A percentile compares a stretch with the other conserved stretches of the same genome.
Conservation (phyloP, 306 rosid species). For the Cyclanthera cordifolia region DNA sequence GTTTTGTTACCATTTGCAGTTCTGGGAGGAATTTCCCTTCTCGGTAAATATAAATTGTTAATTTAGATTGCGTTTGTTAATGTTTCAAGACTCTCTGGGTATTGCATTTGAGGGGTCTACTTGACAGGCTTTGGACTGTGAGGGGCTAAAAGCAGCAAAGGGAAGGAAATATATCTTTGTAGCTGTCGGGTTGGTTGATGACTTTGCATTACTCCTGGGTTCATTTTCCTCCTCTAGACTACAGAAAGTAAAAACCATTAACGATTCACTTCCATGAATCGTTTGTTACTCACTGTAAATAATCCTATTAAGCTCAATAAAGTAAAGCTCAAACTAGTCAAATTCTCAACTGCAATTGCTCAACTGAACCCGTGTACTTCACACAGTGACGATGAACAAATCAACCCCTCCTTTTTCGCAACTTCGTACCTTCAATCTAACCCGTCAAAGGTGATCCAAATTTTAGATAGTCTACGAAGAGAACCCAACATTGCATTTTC, state of each 20-base stretch:
- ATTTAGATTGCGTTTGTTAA: neutral
- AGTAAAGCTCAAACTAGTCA: neutral
- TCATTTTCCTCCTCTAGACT: neutral
- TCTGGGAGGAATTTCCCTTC: neutral
- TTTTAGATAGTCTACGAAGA: slow-evolving; percentile 20
- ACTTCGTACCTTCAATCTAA: neutral
- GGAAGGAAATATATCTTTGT: neutral
- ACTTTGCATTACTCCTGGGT: neutral
- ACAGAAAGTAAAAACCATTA: neutral
- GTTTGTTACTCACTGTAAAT: neutral
- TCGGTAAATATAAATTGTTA: neutral
- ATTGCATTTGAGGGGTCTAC: neutral
- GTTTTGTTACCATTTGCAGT: neutral
- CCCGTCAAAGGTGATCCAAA: slow-evolving; percentile 28
- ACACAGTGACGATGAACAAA: slow-evolving; percentile 9
- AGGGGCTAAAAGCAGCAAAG: neutral
- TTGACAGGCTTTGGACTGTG: neutral
- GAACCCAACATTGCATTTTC: slow-evolving; percentile 45
- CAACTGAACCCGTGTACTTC: neutral
- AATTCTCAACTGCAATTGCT: slow-evolving; percentile 9
- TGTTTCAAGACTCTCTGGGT: neutral
- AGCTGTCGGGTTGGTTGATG: neutral
- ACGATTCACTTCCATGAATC: neutral
- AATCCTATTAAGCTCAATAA: slow-evolving; percentile 1
- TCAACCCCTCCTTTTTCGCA: neutral